Evolutionary conservation across 2,329 filamentous ascomycete species (phyloP).

Genomic region (Alternaria arbusti): DNA sequence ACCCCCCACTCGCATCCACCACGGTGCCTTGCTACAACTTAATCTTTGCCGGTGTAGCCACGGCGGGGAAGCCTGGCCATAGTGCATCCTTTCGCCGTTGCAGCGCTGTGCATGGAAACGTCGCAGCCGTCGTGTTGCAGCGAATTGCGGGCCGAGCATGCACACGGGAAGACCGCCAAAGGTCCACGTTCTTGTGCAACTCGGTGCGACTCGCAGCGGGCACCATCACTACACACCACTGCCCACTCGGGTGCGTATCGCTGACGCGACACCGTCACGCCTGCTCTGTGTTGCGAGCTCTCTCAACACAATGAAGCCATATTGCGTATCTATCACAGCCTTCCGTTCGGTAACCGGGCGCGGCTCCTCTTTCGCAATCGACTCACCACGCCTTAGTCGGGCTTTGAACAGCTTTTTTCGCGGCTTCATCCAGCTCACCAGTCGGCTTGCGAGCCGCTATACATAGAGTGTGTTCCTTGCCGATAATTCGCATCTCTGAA

Average conservation of each 20-base stretch:
- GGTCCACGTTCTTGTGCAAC: constrained; percentile 31
- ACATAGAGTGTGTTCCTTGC: constrained; percentile 14
- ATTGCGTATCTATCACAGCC: constrained; percentile 25
- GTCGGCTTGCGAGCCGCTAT: constrained; percentile 19
- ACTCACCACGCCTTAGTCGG: background rate
- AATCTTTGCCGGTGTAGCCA: constrained; percentile 24
- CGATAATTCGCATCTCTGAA: constrained; percentile 22
- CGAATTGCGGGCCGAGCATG: constrained; percentile 30
- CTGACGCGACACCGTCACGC: too few species aligned
- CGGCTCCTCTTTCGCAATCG: constrained; percentile 25
- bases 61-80: constrained; percentile 10
- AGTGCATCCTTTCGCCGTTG: constrained; percentile 24
- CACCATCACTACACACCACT: constrained; percentile 14
- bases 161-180: constrained; percentile 20
- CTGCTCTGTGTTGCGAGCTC: constrained; percentile 8
- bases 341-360: constrained; percentile 20
- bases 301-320: constrained; percentile 25
- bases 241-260: constrained; percentile 22
- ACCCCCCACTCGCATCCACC: constrained; percentile 28
- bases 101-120: constrained; percentile 4
- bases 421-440: constrained; percentile 24
- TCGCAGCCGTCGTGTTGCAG: constrained; percentile 8
- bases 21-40: constrained; percentile 23
- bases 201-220: constrained; percentile 23
- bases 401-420: constrained; percentile 14